Evolutionary conservation across 176 grass and related monocot species (phyloP).

Genomic region (Aegilops sharonensis): DNA sequence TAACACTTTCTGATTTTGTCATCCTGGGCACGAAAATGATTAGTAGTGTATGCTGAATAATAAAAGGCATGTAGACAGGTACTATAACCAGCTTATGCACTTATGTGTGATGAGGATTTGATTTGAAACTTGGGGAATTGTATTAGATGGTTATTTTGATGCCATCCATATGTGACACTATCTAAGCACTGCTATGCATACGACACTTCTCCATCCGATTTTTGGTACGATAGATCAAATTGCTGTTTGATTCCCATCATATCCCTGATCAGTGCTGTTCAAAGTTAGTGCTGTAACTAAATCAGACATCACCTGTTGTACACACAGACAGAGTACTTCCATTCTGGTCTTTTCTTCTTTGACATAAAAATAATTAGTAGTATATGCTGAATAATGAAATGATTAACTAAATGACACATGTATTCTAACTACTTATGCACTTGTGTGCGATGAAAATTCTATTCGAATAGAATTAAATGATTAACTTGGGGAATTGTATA

Average conservation of each 20-base stretch:
- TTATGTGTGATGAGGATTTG: background rate
- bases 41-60: slow-evolving; percentile 14
- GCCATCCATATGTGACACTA: no score
- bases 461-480: slow-evolving; percentile 1
- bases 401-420: background rate
- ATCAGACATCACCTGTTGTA: background rate
- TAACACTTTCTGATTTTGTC: background rate
- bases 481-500: background rate
- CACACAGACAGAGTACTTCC: background rate
- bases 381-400: slow-evolving; percentile 14
- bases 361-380: background rate
- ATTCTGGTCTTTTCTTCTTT: background rate
- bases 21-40: background rate
- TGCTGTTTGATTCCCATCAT: background rate
- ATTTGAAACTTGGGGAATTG: background rate
- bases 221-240: background rate
- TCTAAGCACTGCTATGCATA: no score
- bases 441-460: background rate
- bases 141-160: no score
- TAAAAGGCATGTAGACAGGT: background rate
- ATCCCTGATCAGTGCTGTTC: background rate
- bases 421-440: slow-evolving; percentile 18
- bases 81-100: slow-evolving; percentile 8
- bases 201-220: background rate
- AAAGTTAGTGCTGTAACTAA: background rate